Base-by-base conservation (phyloP, 441 rosid genomes). In the Gossypium aridum region DNA sequence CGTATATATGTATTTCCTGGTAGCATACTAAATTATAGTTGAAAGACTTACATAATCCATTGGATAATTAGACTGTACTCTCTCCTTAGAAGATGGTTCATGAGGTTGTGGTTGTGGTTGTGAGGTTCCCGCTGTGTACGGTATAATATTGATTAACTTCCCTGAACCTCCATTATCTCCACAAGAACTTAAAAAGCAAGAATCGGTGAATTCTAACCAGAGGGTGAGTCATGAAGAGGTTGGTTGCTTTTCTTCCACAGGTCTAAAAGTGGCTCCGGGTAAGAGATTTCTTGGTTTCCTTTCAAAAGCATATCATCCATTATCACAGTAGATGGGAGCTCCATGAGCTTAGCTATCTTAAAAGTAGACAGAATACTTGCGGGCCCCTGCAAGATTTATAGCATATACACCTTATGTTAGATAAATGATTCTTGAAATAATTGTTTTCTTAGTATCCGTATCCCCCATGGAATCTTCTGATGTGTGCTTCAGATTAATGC, bases 211-310 rank as follows among this genome's bases (percentile, higher is more conserved):
- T 68, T 69, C 82, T 80, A 70, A 91, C 97, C 91, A 72, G 93
- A 81, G 80, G 93, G 83, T 10, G 89, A 87, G 74, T 85, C 86
- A 60, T 86, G 89, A 31, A 55, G 84, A 81, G 81, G 85, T 47
- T 78, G 87, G 49, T 81, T 85, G 80, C 87, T 84, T 86, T 78
- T 88, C 64, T 31, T 83, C 96, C 97, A 92, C 53, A 89, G 87
- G 81, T 89, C 85, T 70, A 85, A 54, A 22, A 95, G 90, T 64
- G 90, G 84, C 64, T 81, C 85, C 34, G 96, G 97, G 81, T 95
- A 93, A 73, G 84, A 69, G 51, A 82, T 70, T 12, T 82, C 80
- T 80, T 80, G 59, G 61, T 73, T 76, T 73, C 73, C 82, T 20
- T 76, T 76, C 2, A 14, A 74, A 49, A 68, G 75, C 49, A 72